Conservation (phyloP, 106 monocot genomes). For the Vanilla planifolia region DNA sequence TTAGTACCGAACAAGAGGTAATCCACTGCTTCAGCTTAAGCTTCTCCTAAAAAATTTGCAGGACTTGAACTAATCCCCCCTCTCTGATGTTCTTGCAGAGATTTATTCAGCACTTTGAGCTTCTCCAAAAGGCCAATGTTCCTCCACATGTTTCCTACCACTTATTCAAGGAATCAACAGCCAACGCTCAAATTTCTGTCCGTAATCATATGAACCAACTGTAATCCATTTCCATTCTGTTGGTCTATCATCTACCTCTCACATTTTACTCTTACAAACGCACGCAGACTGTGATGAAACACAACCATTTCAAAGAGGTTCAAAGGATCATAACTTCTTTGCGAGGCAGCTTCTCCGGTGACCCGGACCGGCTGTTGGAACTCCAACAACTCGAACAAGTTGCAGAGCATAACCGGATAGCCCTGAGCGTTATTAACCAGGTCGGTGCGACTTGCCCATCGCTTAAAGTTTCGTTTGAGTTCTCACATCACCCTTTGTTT, state of each 20-base stretch:
- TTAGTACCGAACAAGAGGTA: conserved; percentile 92
- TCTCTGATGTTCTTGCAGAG: conserved; percentile 42
- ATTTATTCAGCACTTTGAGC: conserved; percentile 92
- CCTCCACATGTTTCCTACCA: conserved; percentile 69
- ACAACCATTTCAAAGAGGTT: conserved; percentile 71
- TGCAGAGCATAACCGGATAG: conserved; percentile 76
- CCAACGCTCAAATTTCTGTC: conserved; percentile 53
- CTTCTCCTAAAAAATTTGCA: neutral
- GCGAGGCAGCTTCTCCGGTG: conserved; percentile 50
- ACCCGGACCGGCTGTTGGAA: conserved; percentile 56
- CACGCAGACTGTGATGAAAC: conserved; percentile 38
- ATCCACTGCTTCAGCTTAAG: neutral
- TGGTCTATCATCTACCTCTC: neutral
- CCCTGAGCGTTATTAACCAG: conserved; percentile 66
- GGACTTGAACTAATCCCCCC: neutral
- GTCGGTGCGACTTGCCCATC: conserved; percentile 43
- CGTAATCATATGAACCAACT: conserved; percentile 15
- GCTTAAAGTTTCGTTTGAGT: conserved; percentile 63
- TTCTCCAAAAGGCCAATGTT: conserved; percentile 80
- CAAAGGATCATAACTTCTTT: conserved; percentile 54
- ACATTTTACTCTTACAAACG: neutral
- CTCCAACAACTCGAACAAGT: conserved; percentile 81
- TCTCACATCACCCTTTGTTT: conserved; percentile 76
- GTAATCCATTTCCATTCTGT: neutral
- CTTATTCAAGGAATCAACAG: conserved; percentile 65